Evolutionary conservation across 257 asterid species (phyloP).

Genomic region (Catharanthus roseus): DNA sequence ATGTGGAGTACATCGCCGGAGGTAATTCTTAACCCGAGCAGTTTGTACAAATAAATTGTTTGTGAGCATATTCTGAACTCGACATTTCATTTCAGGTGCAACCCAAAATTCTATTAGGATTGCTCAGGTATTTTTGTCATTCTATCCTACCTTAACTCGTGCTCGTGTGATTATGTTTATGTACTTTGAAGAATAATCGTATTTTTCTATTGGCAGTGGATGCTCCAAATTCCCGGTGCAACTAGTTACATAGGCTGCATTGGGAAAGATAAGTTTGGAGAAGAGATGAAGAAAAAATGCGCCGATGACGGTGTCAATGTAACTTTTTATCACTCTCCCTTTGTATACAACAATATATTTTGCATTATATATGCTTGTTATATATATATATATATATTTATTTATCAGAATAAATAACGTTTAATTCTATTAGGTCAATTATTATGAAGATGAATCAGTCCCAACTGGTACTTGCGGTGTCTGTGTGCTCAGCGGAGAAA

Average conservation of each 20-base stretch:
- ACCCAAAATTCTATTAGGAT: constrained; percentile 94
- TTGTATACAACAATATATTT: background rate
- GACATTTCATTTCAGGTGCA: constrained; percentile 54
- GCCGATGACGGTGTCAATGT: constrained; percentile 73
- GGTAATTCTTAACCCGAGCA: constrained; percentile 47
- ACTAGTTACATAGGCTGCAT: constrained; percentile 67
- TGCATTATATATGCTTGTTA: no score
- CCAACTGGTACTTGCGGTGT: constrained; percentile 96
- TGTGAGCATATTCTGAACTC: background rate
- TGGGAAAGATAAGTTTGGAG: constrained; percentile 79
- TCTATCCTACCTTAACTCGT: constrained; percentile 5
- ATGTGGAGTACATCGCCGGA: constrained; percentile 95
- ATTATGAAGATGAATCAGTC: constrained; percentile 70
- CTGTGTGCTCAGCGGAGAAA: constrained; percentile 86
- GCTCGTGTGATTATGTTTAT: background rate
- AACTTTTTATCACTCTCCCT: constrained; percentile 16
- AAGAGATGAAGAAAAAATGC: constrained; percentile 84
- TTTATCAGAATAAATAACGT: no score
- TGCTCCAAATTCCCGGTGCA: constrained; percentile 67
- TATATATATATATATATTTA: no score
- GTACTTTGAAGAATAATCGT: constrained; percentile 8
- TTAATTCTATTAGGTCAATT: constrained; percentile 51
- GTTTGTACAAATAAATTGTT: background rate
- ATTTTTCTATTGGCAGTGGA: constrained; percentile 34
- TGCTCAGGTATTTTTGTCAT: constrained; percentile 61